Base-by-base conservation (phyloP, 1,139 yeast species). In the Geotrichum bryndzae region DNA sequence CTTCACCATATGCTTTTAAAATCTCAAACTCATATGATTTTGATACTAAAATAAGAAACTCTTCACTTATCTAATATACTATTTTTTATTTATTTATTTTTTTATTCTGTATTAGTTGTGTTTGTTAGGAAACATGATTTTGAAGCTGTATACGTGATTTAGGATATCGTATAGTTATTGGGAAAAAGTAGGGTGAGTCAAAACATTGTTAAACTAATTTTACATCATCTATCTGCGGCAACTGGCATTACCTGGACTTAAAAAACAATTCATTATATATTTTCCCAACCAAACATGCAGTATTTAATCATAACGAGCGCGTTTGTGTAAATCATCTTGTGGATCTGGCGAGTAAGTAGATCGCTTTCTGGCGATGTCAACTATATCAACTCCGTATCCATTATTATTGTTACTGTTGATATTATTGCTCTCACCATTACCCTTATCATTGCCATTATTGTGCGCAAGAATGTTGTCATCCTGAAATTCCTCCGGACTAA, bases 401-500 rank as follows among this genome's bases (percentile, higher is more conserved):
- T n/a, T 45, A 18, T n/a, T 25, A 11, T 50, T 13, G 27, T 7
- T 8, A 7, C 25, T 7, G 18, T n/a, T 25, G 25, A 22, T 13
- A 13, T 7, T 8, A n/a, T 15, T 15, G 50, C 56, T 53, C 22
- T 25, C 51, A 11, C 35, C 27, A 18, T 55, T 46, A 27, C 22
- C 46, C 22, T 45, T 29, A 7, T 29, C 53, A 13, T 23, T 55
- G 31, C 45, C 35, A 10, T 18, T 46, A 8, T 18, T 46, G 6
- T 22, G 38, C 6, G 22, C 53, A 8, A 46, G 53, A 22, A 31
- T 38, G 27, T 46, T n/a, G n/a, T 55, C 58, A 11, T 55, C 58
- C 22, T 56, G 59, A 48, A 60, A 60, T 22, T 62, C 62, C 1
- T 62, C 64, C 11, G 64, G 59, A 25, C 58, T 60, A 6, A 56